Evolutionary conservation across 257 asterid species (phyloP).

Genomic region (Galeopsis tetrahit): DNA sequence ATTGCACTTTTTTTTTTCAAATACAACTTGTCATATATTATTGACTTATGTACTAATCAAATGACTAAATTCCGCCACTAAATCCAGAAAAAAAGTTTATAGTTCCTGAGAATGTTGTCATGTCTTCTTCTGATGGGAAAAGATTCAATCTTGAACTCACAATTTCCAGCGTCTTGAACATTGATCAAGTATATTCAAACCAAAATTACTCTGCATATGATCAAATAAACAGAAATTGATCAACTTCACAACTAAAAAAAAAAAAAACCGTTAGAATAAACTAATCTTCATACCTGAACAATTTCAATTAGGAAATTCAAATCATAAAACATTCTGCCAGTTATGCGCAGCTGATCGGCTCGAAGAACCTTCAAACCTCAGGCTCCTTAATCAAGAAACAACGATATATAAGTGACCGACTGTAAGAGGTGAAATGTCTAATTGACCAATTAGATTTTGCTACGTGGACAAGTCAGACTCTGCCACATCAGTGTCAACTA

Average conservation of each 20-base stretch:
- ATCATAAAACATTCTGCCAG: conserved; percentile 26
- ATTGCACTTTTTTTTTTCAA: no score
- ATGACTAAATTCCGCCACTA: neutral
- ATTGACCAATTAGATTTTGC: no score
- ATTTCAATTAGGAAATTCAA: neutral
- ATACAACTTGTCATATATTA: neutral
- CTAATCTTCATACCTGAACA: neutral
- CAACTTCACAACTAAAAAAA: neutral
- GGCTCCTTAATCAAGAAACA: conserved; percentile 20
- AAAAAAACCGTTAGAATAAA: neutral
- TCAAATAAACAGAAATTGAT: neutral
- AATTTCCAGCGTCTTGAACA: no score
- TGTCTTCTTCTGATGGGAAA: neutral
- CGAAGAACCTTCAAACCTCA: conserved; percentile 31
- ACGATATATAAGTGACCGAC: no score
- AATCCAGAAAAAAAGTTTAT: no score
- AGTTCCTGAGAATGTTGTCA: no score
- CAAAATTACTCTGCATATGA: neutral
- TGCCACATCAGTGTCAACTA: no score
- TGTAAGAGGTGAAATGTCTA: neutral
- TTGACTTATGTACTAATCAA: neutral
- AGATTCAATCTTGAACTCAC: neutral
- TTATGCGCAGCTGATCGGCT: conserved; percentile 29
- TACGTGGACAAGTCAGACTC: no score
- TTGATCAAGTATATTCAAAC: no score